Evolutionary conservation across 352 stramenopile genomes (phyloP).

Genomic region (Stephanocyclus meneghinianus): DNA sequence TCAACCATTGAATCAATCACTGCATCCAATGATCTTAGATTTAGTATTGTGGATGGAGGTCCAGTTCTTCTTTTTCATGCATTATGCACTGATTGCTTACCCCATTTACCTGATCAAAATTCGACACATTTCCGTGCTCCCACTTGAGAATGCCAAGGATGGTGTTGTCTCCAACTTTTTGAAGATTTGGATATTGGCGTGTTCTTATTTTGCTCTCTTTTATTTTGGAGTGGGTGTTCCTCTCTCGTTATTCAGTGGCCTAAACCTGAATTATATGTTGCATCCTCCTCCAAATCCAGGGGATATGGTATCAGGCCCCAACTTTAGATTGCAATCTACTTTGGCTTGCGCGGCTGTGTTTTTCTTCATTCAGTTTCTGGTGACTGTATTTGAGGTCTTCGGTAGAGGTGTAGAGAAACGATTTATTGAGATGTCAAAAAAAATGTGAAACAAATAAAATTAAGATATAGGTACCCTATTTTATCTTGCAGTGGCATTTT

Average conservation of each 20-base stretch:
- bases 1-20: neutral
- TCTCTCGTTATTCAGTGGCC: conserved; percentile 36
- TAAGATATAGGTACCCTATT: neutral
- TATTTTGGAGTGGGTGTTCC: conserved; percentile 52
- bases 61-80: conserved; percentile 61
- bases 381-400: conserved; percentile 27
- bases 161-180: conserved; percentile 41
- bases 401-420: conserved; percentile 2
- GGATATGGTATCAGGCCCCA: conserved; percentile 42
- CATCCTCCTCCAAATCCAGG: conserved; percentile 51
- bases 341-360: conserved; percentile 43
- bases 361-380: conserved; percentile 51
- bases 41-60: conserved; percentile 59
- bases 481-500: no score
- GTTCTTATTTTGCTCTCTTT: conserved; percentile 55
- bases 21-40: conserved; percentile 18
- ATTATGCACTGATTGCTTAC: conserved; percentile 49
- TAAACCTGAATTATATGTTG: conserved; percentile 66
- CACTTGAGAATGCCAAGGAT: conserved; percentile 16
- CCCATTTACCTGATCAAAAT: conserved; percentile 44
- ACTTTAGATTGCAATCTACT: conserved; percentile 50
- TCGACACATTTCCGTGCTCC: conserved; percentile 37
- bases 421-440: neutral
- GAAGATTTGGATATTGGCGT: conserved; percentile 48
- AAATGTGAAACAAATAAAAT: neutral